phyloP scores from a whole-genome alignment of 768 basidiomycete species.

The Amylocystis lapponica region DNA sequence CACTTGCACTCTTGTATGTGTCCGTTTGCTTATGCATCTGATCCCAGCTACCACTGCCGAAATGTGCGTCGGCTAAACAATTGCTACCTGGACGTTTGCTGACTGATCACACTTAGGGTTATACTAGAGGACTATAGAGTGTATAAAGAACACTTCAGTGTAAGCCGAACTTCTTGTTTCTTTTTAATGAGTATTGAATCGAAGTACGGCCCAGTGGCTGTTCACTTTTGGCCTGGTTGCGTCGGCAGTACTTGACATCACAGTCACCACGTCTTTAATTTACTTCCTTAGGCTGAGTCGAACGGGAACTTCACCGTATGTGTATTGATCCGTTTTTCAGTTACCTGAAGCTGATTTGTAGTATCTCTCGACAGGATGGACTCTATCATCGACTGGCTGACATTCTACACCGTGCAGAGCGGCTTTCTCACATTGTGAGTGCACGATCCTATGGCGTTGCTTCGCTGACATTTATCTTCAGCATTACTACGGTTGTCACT shows the following conservation, averaged over 20 bases:
- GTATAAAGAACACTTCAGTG: conserved; percentile 14
- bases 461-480: no score
- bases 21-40: background rate
- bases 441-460: background rate
- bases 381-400: conserved; percentile 16
- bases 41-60: background rate
- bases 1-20: background rate
- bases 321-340: background rate
- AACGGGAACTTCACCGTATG: conserved; percentile 12
- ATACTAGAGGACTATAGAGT: conserved; percentile 7
- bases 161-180: conserved; percentile 3
- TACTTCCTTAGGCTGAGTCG: conserved; percentile 20
- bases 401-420: conserved; percentile 20
- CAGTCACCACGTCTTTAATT: conserved; percentile 16
- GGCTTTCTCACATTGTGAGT: conserved; percentile 19
- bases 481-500: conserved; percentile 15
- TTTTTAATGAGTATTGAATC: background rate
- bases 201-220: conserved; percentile 16
- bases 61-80: background rate
- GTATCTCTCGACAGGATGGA: conserved; percentile 17
- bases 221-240: conserved; percentile 22
- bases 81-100: background rate
- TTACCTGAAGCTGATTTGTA: no score
- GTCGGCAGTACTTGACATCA: conserved; percentile 20
- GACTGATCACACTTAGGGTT: background rate